Evolutionary conservation across 2,329 filamentous ascomycete species (phyloP).

Genomic region (Fusarium floridanum): DNA sequence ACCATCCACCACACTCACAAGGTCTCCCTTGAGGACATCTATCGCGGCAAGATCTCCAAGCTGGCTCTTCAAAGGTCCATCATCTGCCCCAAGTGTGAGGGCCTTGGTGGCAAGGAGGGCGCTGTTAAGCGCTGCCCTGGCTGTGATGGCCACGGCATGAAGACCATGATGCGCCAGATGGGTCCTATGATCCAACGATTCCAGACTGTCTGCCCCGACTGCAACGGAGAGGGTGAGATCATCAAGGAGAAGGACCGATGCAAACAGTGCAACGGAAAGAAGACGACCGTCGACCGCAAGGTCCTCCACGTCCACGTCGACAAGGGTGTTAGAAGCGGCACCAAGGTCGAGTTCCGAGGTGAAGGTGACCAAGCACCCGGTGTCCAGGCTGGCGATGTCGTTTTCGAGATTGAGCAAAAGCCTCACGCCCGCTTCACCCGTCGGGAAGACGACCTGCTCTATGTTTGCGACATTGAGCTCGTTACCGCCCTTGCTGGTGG

Average conservation of each 20-base stretch:
- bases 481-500: slow-evolving; percentile 95
- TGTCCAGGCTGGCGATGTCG: slow-evolving; percentile 92
- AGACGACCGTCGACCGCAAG: slow-evolving; percentile 97
- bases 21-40: slow-evolving; percentile 97
- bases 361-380: slow-evolving; percentile 97
- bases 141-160: slow-evolving; percentile 96
- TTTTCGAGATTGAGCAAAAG: slow-evolving; percentile 99
- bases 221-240: slow-evolving; percentile 95
- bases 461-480: slow-evolving; percentile 94
- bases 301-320: slow-evolving; percentile 98
- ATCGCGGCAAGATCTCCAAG: slow-evolving; percentile 97
- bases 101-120: slow-evolving; percentile 95
- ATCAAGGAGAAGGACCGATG: slow-evolving; percentile 98
- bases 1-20: slow-evolving; percentile 99
- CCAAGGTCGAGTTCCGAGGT: slow-evolving; percentile 96
- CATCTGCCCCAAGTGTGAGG: slow-evolving; percentile 95
- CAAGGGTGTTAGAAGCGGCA: slow-evolving; percentile 90
- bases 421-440: slow-evolving; percentile 95
- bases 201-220: slow-evolving; percentile 98
- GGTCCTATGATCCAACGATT: slow-evolving; percentile 99
- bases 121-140: slow-evolving; percentile 93
- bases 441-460: slow-evolving; percentile 96
- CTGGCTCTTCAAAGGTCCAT: slow-evolving; percentile 96
- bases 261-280: slow-evolving; percentile 97
- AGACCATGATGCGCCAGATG: slow-evolving; percentile 99